Conservation (phyloP, 768 basidiomycete species). For the Inosperma sp. region DNA sequence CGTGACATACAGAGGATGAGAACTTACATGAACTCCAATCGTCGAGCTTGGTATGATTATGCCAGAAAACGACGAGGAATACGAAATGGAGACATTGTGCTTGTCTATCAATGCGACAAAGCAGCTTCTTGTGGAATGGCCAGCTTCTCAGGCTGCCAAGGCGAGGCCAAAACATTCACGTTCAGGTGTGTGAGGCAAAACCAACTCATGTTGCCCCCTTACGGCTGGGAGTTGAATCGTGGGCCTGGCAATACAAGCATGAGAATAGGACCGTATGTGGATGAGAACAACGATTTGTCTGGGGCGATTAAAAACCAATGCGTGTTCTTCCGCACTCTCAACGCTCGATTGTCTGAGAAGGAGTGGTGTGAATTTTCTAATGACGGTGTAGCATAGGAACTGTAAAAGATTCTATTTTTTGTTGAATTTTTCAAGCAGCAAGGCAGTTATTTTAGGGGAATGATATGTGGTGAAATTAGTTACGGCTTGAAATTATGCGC, state of each 20-base stretch:
- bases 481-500: no score
- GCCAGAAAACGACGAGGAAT: conserved; percentile 23
- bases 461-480: no score
- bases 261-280: neutral
- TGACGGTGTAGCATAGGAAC: no score
- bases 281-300: neutral
- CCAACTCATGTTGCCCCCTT: neutral
- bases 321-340: no score
- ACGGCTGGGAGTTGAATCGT: neutral
- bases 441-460: no score
- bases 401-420: no score
- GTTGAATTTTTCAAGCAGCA: no score
- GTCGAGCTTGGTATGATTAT: conserved; percentile 29
- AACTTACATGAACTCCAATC: conserved; percentile 25
- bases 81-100: no score
- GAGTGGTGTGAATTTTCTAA: no score
- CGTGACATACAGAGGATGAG: no score
- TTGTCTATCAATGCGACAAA: conserved; percentile 22
- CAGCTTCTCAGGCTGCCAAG: neutral
- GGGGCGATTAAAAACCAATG: neutral
- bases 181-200: neutral
- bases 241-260: neutral
- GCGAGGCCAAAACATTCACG: neutral
- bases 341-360: no score
- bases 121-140: conserved; percentile 28